Evolutionary conservation across 169 alveolate species (phyloP).

Genomic region (Cryptosporidium meleagridis): DNA sequence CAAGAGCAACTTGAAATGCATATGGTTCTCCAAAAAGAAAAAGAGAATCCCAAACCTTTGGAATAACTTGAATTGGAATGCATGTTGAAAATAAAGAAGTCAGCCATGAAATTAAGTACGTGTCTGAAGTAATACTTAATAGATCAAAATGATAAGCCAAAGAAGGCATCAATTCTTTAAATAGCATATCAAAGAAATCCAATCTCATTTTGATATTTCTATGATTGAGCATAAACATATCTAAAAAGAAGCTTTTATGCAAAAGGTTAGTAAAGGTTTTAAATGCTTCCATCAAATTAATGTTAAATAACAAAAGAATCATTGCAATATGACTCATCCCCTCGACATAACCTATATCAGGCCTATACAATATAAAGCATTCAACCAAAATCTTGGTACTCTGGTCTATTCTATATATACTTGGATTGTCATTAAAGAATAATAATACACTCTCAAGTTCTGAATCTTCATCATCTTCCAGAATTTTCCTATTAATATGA

Average conservation of each 20-base stretch:
- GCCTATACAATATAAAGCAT: conserved; percentile 53
- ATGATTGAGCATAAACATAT: conserved; percentile 40
- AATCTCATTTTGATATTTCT: conserved; percentile 69
- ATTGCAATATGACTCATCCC: conserved; percentile 72
- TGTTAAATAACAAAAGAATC: conserved; percentile 44
- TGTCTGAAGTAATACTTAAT: conserved; percentile 62
- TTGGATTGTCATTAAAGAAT: conserved; percentile 38
- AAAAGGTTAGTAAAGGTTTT: conserved; percentile 48
- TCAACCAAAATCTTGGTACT: conserved; percentile 55
- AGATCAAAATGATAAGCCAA: conserved; percentile 59
- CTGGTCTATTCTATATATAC: conserved; percentile 33
- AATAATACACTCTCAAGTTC: conserved; percentile 52
- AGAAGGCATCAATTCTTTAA: conserved; percentile 68
- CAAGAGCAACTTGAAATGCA: conserved; percentile 73
- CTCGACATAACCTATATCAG: conserved; percentile 71
- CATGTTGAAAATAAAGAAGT: conserved; percentile 66
- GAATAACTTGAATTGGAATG: conserved; percentile 51
- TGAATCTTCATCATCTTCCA: conserved; percentile 24
- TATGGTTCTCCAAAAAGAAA: conserved; percentile 74
- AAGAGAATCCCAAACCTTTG: conserved; percentile 66
- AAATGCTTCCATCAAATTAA: conserved; percentile 47
- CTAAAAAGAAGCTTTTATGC: conserved; percentile 52
- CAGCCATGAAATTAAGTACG: conserved; percentile 57
- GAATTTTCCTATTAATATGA: not conserved
- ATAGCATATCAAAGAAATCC: conserved; percentile 54